Base-by-base conservation (phyloP, 495 filamentous ascomycete genomes). In the Chaetomium tenue region DNA sequence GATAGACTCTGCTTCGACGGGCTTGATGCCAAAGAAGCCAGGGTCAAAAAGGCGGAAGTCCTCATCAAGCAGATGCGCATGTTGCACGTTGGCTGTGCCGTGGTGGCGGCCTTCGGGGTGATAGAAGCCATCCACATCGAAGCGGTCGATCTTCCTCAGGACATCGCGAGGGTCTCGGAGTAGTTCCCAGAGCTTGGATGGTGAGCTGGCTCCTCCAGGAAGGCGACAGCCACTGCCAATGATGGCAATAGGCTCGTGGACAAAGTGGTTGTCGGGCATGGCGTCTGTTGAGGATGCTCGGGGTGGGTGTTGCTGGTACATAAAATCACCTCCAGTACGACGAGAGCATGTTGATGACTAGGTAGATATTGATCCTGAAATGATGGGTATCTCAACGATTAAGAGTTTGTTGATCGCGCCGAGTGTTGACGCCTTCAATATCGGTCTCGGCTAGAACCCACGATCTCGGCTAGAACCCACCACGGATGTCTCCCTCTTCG, bases 51-150 rank as follows among this genome's bases (percentile, higher is more conserved):
- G 60, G n/a, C 70, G 68, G 13, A 61, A 40, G n/a, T 78, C 72
- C 3, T 67, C 64, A 3, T 63, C 70, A 0, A 72, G 87, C 75
- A 90, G 92, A 74, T 90, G 90, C 6, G 90, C 88, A 46, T 88
- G 90, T 26, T 53, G 44, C 20, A 71, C 67, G 37, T 72, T 69
- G 58, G 51, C 42, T 5, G 54, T 56, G 25, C 68, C 79, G 82
- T 58, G 88, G 85, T 64, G 62, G 12, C 60, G 23, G 12, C 40
- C 50, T 46, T 72, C 65, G 1, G 83, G 84, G 65, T 91, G 89
- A 25, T 67, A 69, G 39, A 65, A 71, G 9, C 33, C 61, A 18
- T 47, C 46, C 4, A 54, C 5, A 46, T 64, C 56, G 61, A 73
- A 73, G 1, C 71, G 61, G 12, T 48, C 44, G 5, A 73, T 66